These are phyloP conservation scores for Setaria viridis DNA, from an alignment of 202 grass and related monocot genomes.

Conservation along the genomic window DNA sequence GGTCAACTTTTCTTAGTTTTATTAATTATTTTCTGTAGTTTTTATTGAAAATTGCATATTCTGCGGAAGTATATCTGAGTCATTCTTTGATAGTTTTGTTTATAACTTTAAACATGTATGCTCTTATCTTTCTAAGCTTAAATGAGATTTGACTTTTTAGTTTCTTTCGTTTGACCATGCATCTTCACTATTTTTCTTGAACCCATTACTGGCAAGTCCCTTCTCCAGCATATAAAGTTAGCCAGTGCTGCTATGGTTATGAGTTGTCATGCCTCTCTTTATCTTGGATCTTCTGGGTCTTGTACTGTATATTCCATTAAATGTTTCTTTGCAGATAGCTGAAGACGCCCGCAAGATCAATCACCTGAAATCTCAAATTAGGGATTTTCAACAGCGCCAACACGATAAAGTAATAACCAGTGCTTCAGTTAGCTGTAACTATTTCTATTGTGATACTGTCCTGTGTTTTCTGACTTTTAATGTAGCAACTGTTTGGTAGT, in stretches of 20 bases:
- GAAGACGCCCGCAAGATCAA: conserved; percentile 47
- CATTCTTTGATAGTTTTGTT: neutral
- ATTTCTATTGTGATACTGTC: conserved; percentile 5
- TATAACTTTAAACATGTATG: neutral
- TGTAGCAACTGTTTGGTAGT: conserved; percentile 21
- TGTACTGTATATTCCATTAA: conserved; percentile 32
- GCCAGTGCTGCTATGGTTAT: neutral
- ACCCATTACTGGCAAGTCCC: neutral
- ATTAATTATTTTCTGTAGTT: neutral
- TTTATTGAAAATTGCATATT: neutral
- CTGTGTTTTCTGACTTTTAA: neutral
- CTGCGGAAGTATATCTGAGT: neutral
- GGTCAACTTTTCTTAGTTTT: neutral
- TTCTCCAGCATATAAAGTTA: conserved; percentile 8
- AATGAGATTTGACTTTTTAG: neutral
- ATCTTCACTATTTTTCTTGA: neutral
- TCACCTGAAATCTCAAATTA: conserved; percentile 54
- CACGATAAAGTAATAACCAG: conserved; percentile 56
- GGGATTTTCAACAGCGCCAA: conserved; percentile 65
- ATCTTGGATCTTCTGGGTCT: neutral
- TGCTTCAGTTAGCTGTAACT: conserved; percentile 22
- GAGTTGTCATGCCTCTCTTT: conserved; percentile 8
- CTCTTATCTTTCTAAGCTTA: neutral
- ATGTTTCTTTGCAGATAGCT: conserved; percentile 59
- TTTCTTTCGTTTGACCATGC: neutral